Base-by-base conservation (phyloP, 1,284 basidiomycete genomes). In the Sanghuangporus baumii region DNA sequence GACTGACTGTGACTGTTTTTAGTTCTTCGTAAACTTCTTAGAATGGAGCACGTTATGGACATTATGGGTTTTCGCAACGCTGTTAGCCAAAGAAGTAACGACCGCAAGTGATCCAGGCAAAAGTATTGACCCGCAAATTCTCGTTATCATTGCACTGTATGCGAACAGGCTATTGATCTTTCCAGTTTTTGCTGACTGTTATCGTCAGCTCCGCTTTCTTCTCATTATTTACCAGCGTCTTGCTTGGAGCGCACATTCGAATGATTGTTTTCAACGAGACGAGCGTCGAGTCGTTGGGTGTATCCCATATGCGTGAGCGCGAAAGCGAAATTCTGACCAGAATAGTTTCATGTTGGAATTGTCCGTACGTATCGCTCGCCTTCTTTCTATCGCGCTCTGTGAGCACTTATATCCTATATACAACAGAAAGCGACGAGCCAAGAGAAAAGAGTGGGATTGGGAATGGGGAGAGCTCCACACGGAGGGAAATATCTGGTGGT, bases 401-500 rank as follows among this genome's bases (percentile, higher is more conserved):
- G 50, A 58, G 46, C 43, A 47, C 6, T 55, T 48, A 54, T 20
- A 59, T 20, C 43, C 16, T 11, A 40, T 20, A 40, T 55, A 59
- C 11, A 18, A 57, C 68, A 88, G 85, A 38, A 46, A 60, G 78
- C 75, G 20, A 84, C 81, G 69, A 71, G 73, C 46, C 37, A 82
- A 76, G n/a, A 69, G 66, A 46, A 72, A 69, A 52, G 72, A 78
- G 37, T 94, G 91, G 88, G 85, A 94, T 68, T 69, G 73, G 6
- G 87, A 92, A 66, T 95, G 92, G 92, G 93, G 94, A 0, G 70
- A 76, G 31, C 78, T 88, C 1, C 79, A 80, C 6, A 81, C 74
- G 23, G 92, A 95, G 70, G 93, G 89, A 0, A 89, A 95, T 71
- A 73, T 93, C 3, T 96, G 93, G 93, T 95, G 91, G 90, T 74